These are phyloP conservation scores for Vicia faba DNA, from an alignment of 306 rosid species.

Conservation along the genomic window DNA sequence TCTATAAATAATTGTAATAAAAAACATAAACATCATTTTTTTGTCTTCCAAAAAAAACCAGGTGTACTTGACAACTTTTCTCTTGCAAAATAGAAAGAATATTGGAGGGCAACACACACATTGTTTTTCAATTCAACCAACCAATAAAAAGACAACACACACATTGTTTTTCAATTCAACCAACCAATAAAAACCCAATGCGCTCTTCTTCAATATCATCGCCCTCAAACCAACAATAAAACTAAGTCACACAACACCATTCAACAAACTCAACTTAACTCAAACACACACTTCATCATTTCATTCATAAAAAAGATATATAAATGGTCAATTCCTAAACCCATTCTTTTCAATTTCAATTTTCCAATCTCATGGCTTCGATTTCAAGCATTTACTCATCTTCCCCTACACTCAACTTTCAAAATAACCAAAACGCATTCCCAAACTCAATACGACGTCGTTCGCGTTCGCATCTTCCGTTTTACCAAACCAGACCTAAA, in stretches of 20 bases:
- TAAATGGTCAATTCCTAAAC: slow-evolving; percentile 16
- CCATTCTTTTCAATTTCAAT: neutral
- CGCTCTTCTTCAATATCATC: slow-evolving; percentile 28
- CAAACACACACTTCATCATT: neutral
- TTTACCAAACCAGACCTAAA: slow-evolving; percentile 45
- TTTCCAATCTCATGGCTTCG: slow-evolving; percentile 61
- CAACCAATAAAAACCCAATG: slow-evolving; percentile 42
- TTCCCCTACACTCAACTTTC: slow-evolving; percentile 61
- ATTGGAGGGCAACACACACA: slow-evolving; percentile 23
- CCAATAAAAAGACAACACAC: slow-evolving; percentile 24
- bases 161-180: neutral
- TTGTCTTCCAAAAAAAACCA: no score
- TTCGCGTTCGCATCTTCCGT: neutral
- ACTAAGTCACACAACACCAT: slow-evolving; percentile 25
- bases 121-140: neutral
- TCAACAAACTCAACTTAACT: neutral
- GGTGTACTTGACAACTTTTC: no score
- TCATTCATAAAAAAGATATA: neutral
- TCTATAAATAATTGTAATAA: no score
- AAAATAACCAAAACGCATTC: slow-evolving; percentile 22
- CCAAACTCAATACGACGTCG: slow-evolving; percentile 10
- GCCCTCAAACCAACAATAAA: slow-evolving; percentile 33
- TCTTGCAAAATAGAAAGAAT: neutral
- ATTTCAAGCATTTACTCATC: slow-evolving; percentile 75
- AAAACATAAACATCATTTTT: no score